Conservation (phyloP, 202 grass and related monocot species). For the Panicum hallii region DNA sequence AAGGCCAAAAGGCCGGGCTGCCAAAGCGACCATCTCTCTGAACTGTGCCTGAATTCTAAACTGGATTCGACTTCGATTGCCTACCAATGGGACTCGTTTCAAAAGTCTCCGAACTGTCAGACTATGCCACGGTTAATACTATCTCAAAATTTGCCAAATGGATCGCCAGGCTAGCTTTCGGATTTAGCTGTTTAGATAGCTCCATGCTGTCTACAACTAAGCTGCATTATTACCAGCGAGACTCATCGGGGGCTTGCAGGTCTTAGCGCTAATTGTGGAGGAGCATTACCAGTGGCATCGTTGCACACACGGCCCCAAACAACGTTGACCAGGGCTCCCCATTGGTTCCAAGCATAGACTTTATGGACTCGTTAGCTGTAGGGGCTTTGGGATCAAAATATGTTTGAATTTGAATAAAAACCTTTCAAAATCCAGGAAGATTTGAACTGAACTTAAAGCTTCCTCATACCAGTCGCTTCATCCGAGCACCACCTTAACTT, state of each 20-base stretch:
- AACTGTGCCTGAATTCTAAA: slow-evolving; percentile 23
- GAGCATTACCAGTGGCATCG: slow-evolving; percentile 26
- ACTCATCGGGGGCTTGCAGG: neutral
- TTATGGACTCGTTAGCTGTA: neutral
- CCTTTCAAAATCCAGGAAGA: neutral
- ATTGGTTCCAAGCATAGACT: slow-evolving; percentile 8
- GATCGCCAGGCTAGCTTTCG: neutral
- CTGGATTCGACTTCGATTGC: neutral
- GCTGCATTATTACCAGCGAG: slow-evolving; percentile 33
- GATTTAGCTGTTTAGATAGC: slow-evolving; percentile 1
- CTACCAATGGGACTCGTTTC: neutral
- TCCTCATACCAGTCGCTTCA: neutral
- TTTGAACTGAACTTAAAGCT: neutral
- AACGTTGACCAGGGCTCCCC: slow-evolving; percentile 42
- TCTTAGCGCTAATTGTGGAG: slow-evolving; percentile 37
- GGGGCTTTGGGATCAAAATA: neutral
- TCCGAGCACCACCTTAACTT: neutral
- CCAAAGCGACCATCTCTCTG: neutral
- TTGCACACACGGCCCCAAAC: neutral
- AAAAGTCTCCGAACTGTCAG: neutral
- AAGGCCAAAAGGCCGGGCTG: neutral
- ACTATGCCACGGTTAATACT: neutral
- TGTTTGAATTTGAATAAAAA: neutral
- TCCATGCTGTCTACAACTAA: slow-evolving; percentile 55
- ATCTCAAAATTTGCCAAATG: slow-evolving; percentile 39